Conservation (phyloP, 306 rosid species). For the Prunus mira region DNA sequence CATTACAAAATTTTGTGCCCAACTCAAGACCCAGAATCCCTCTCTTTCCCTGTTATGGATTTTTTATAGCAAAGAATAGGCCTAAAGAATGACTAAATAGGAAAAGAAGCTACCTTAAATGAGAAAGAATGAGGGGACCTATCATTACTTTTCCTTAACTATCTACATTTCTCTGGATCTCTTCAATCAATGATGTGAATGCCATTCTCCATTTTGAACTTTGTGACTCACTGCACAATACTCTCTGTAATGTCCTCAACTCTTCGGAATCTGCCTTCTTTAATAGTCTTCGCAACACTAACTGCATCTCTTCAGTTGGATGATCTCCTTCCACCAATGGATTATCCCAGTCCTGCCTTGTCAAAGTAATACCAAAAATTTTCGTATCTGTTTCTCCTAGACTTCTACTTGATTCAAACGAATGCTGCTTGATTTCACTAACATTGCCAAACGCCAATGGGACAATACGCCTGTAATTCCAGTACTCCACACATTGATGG, state of each 20-base stretch:
- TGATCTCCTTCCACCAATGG: slow-evolving; percentile 16
- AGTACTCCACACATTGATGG: slow-evolving; percentile 70
- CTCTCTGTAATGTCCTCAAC: slow-evolving; percentile 43
- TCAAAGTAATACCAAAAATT: slow-evolving; percentile 43
- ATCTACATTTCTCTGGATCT: slow-evolving; percentile 49
- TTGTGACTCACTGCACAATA: slow-evolving; percentile 41
- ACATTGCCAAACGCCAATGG: slow-evolving; percentile 20
- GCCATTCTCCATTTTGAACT: slow-evolving; percentile 41
- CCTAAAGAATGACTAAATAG: slow-evolving; percentile 36
- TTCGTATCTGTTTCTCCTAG: slow-evolving; percentile 28
- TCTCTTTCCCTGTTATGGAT: slow-evolving; percentile 13
- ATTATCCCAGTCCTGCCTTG: slow-evolving; percentile 27
- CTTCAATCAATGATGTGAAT: slow-evolving; percentile 47
- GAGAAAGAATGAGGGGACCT: slow-evolving; percentile 49
- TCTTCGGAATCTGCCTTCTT: slow-evolving; percentile 57
- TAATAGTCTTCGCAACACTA: slow-evolving; percentile 42
- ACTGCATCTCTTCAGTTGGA: slow-evolving; percentile 39
- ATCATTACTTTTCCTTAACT: slow-evolving; percentile 21
- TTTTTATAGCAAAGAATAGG: slow-evolving; percentile 41
- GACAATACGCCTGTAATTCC: slow-evolving; percentile 48
- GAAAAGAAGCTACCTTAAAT: slow-evolving; percentile 30
- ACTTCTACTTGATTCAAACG: slow-evolving; percentile 32
- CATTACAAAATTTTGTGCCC: slow-evolving; percentile 14
- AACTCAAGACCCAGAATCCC: slow-evolving; percentile 19
- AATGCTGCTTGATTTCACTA: slow-evolving; percentile 25